Conservation (phyloP, 2,329 filamentous ascomycete species). For the Zymoseptoria crescenta region DNA sequence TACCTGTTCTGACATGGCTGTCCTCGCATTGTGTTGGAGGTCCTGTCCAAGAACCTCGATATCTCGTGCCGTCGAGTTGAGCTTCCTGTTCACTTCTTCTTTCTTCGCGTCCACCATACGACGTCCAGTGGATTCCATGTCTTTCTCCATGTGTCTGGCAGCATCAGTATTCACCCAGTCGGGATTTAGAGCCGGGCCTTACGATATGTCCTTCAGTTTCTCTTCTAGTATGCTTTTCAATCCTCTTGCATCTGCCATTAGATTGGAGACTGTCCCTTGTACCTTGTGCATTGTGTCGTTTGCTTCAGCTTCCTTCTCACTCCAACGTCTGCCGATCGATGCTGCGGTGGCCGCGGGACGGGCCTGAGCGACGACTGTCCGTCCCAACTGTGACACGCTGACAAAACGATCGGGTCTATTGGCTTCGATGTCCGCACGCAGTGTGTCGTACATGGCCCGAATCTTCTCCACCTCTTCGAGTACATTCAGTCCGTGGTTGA, state of each 20-base stretch:
- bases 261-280: conserved; percentile 6
- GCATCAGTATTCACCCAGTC: too few species aligned
- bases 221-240: conserved; percentile 13
- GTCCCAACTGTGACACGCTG: background rate
- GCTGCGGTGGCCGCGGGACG: conserved; percentile 2
- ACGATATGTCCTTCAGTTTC: conserved; percentile 11
- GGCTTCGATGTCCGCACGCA: conserved; percentile 12
- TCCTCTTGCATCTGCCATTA: conserved; percentile 9
- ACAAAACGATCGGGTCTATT: conserved; percentile 17
- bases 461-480: conserved; percentile 11
- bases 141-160: conserved; percentile 13
- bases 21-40: conserved; percentile 9
- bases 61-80: conserved; percentile 9
- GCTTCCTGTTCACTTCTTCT: conserved; percentile 5
- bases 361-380: background rate
- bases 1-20: background rate
- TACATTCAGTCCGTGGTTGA: conserved; percentile 2
- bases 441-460: conserved; percentile 14
- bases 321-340: background rate
- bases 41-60: conserved; percentile 10
- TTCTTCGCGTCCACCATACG: conserved; percentile 13
- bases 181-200: background rate
- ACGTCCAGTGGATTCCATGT: conserved; percentile 11
- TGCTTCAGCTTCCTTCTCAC: conserved; percentile 13
- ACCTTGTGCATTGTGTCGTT: conserved; percentile 9